phyloP scores from a whole-genome alignment of 164 flowering plant genomes.

The Liquidambar formosana region DNA sequence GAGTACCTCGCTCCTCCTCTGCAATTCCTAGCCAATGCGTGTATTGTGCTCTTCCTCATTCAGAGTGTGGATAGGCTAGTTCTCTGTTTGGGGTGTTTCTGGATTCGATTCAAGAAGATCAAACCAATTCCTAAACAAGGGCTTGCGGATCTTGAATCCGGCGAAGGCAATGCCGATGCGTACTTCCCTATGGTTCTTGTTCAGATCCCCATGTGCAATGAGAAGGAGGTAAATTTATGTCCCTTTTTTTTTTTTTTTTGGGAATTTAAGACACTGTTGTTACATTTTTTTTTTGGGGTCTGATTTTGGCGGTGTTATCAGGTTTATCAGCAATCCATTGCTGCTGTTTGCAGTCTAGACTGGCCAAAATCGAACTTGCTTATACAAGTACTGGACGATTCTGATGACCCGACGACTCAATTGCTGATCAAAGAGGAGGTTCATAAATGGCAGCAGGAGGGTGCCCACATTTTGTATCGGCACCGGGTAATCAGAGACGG shows the following conservation, averaged over 20 bases:
- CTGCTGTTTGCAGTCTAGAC: conserved; percentile 86
- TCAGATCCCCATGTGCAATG: conserved; percentile 99
- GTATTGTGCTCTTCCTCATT: conserved; percentile 72
- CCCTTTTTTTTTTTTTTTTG: background rate
- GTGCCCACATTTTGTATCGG: conserved; percentile 75
- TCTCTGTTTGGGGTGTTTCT: conserved; percentile 87
- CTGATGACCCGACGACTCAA: conserved; percentile 82
- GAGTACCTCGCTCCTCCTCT: conserved; percentile 90
- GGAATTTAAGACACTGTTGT: background rate
- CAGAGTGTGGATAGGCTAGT: conserved; percentile 81
- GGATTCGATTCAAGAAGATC: conserved; percentile 80
- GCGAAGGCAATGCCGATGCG: conserved; percentile 37
- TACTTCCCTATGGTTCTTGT: conserved; percentile 93
- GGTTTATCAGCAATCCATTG: conserved; percentile 99
- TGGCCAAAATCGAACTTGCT: conserved; percentile 87
- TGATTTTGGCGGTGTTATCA: conserved; percentile 20
- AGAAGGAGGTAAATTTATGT: conserved; percentile 68
- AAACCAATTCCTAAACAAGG: conserved; percentile 61
- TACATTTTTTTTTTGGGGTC: background rate
- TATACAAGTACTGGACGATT: conserved; percentile 90
- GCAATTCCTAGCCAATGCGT: conserved; percentile 73
- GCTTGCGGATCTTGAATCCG: conserved; percentile 62
- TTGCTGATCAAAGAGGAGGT: conserved; percentile 86
- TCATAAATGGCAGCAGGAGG: conserved; percentile 81
- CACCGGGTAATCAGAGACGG: conserved; percentile 88